Evolutionary conservation across 1,139 yeast species (phyloP).

Genomic region (Pichia terricola): DNA sequence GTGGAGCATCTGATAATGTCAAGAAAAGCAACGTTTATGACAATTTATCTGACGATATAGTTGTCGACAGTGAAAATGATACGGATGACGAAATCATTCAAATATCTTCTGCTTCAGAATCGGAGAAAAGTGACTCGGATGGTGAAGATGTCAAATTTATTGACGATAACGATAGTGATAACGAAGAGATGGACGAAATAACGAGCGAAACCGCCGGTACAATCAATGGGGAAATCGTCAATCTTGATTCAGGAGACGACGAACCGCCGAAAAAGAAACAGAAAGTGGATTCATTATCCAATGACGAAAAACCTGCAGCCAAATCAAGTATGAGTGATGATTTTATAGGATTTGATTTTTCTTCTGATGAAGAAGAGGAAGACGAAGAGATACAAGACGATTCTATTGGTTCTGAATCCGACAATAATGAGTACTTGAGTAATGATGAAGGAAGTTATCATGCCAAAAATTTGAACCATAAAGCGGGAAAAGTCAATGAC

Average conservation of each 20-base stretch:
- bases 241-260: background rate
- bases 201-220: background rate
- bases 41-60: constrained; percentile 2
- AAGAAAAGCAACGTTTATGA: background rate
- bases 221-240: background rate
- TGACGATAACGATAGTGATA: background rate
- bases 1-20: background rate
- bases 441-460: constrained; percentile 25
- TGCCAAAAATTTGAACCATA: constrained; percentile 19
- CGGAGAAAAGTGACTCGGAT: constrained; percentile 1
- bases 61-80: constrained; percentile 3
- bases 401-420: constrained; percentile 11
- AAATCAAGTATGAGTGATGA: constrained; percentile 36
- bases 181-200: background rate
- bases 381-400: constrained; percentile 25
- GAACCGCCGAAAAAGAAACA: constrained; percentile 7
- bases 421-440: constrained; percentile 25
- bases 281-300: constrained; percentile 6
- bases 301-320: too few relatives aligned
- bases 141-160: background rate
- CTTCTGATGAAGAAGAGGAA: constrained; percentile 26
- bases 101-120: background rate
- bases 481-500: constrained; percentile 25
- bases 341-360: constrained; percentile 52
- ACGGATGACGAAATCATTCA: background rate